Evolutionary conservation across 1,284 basidiomycete species (phyloP).

Genomic region (Moesziomyces globuligerus): DNA sequence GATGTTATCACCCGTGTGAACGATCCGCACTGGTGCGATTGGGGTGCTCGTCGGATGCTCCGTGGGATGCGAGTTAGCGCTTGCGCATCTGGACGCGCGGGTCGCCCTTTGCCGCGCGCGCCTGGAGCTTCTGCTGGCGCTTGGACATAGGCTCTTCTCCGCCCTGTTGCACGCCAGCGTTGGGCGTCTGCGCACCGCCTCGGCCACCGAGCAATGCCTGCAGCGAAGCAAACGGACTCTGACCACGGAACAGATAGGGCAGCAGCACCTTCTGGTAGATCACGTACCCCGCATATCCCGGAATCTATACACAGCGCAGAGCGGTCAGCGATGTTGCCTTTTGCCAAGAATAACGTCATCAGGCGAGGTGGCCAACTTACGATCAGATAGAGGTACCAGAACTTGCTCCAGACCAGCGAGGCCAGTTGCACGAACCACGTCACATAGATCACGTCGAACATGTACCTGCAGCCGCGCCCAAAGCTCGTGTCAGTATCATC

Average conservation of each 20-base stretch:
- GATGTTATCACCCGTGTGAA: too few relatives aligned
- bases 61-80: constrained; percentile 6
- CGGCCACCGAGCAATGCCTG: constrained; percentile 13
- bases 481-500: too few relatives aligned
- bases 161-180: constrained; percentile 18
- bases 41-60: too few relatives aligned
- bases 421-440: constrained; percentile 67
- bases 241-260: constrained; percentile 58
- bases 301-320: constrained; percentile 64
- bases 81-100: constrained; percentile 51
- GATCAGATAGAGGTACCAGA: constrained; percentile 64
- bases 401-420: constrained; percentile 61
- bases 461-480: too few relatives aligned
- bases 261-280: constrained; percentile 58
- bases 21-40: too few relatives aligned
- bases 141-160: constrained; percentile 52
- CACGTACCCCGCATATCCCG: constrained; percentile 64
- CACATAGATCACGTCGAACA: constrained; percentile 68
- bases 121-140: constrained; percentile 64
- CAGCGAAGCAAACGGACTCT: constrained; percentile 42
- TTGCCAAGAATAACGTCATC: too few relatives aligned
- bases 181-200: constrained; percentile 3
- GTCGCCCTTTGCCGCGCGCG: constrained; percentile 57
- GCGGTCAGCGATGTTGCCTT: too few relatives aligned
- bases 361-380: constrained; percentile 47